phyloP scores from a whole-genome alignment of 441 rosid genomes.

The Euphorbia neoarborescens region DNA sequence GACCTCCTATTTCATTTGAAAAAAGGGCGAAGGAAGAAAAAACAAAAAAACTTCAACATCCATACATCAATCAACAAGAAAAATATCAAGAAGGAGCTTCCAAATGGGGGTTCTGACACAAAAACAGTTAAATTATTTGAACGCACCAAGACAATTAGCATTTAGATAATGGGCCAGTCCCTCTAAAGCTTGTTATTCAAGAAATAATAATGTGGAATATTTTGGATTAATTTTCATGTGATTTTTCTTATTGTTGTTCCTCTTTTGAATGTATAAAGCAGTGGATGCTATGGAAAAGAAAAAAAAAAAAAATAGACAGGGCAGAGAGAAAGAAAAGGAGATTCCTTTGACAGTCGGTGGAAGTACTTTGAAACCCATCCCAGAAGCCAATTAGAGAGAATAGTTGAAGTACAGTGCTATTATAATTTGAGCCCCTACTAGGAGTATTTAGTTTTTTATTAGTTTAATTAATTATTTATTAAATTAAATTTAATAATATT shows the following conservation, averaged over 20 bases:
- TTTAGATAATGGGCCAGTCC: constrained; percentile 26
- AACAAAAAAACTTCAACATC: constrained; percentile 15
- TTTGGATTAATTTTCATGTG: background rate
- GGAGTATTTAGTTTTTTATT: too few species aligned
- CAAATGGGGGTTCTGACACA: constrained; percentile 25
- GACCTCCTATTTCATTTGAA: background rate
- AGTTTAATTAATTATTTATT: too few species aligned
- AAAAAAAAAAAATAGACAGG: constrained; percentile 7
- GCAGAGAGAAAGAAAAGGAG: constrained; percentile 20
- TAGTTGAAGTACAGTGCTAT: too few species aligned
- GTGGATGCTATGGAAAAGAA: constrained; percentile 3
- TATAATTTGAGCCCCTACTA: too few species aligned
- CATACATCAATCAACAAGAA: constrained; percentile 12
- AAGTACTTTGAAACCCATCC: too few species aligned
- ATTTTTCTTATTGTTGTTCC: constrained; percentile 12
- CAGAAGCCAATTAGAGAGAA: too few species aligned
- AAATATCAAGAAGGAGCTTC: constrained; percentile 13
- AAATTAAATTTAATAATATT: too few species aligned
- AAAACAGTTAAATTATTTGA: constrained; percentile 2
- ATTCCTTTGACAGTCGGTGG: constrained; percentile 25
- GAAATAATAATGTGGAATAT: background rate
- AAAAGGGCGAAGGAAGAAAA: background rate
- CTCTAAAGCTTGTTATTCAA: background rate
- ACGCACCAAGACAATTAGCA: constrained; percentile 30
- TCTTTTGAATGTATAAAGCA: constrained; percentile 16